These are phyloP conservation scores for Mucor irregularis DNA, from an alignment of 371 early-diverging fungal species.

Conservation along the genomic window DNA sequence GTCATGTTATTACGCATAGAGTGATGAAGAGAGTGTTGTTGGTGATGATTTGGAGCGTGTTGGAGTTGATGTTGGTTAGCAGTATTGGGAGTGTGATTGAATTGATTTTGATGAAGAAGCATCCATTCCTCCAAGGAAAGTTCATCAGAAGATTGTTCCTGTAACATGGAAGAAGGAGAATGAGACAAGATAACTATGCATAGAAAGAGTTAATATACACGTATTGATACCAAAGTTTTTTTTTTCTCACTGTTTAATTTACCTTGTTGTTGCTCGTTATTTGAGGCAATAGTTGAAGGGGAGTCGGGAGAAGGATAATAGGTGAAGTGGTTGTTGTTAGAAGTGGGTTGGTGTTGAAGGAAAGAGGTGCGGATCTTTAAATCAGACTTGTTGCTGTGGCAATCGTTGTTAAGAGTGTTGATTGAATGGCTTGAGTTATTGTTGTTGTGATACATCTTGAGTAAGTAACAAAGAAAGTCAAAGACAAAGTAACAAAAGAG, in stretches of 20 bases:
- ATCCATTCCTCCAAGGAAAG: conserved; percentile 3
- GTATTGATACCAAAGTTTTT: too few relatives aligned
- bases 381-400: conserved; percentile 6
- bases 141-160: conserved; percentile 1
- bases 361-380: conserved; percentile 14
- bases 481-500: conserved; percentile 1
- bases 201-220: background rate
- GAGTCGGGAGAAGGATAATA: conserved; percentile 15
- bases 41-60: background rate
- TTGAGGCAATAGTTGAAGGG: conserved; percentile 4
- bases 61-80: background rate
- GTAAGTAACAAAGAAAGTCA: background rate
- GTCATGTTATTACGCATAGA: too few relatives aligned
- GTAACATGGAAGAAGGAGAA: background rate
- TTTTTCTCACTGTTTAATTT: too few relatives aligned
- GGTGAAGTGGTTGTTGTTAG: background rate
- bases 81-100: background rate
- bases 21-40: too few relatives aligned
- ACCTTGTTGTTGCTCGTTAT: background rate
- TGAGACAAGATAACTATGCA: background rate
- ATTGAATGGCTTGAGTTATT: background rate
- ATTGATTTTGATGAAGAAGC: conserved; percentile 5
- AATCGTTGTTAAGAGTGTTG: conserved; percentile 2
- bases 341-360: conserved; percentile 1
- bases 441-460: conserved; percentile 5